Conservation (phyloP, 768 basidiomycete species). For the Hygrocybe punicea region DNA sequence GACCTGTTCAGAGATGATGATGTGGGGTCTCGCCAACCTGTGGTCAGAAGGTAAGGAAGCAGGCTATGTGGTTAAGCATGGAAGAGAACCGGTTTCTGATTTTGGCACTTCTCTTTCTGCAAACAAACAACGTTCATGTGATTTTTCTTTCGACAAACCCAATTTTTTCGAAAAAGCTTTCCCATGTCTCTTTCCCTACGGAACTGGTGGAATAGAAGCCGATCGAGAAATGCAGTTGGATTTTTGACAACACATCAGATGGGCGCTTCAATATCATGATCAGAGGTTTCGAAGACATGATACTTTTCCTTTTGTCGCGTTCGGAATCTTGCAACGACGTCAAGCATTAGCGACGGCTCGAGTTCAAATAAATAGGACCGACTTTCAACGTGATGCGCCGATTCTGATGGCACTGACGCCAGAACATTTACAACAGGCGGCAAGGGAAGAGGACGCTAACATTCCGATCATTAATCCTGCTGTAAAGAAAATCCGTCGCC, state of each 20-base stretch:
- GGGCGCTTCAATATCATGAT: slow-evolving; percentile 27
- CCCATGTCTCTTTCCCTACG: slow-evolving; percentile 15
- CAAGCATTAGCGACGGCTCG: slow-evolving; percentile 23
- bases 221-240: slow-evolving; percentile 8
- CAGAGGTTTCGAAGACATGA: slow-evolving; percentile 25
- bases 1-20: too few species aligned
- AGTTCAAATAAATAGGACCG: slow-evolving; percentile 37
- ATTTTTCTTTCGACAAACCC: too few species aligned
- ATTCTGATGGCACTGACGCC: slow-evolving; percentile 25
- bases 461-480: slow-evolving; percentile 24
- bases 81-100: neutral
- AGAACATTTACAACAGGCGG: slow-evolving; percentile 30
- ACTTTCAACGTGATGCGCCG: slow-evolving; percentile 12
- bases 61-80: slow-evolving; percentile 17
- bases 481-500: too few species aligned
- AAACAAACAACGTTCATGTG: slow-evolving; percentile 8
- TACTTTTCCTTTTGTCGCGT: slow-evolving; percentile 28
- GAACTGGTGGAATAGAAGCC: slow-evolving; percentile 11
- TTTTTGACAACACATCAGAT: slow-evolving; percentile 19
- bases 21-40: too few species aligned
- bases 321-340: slow-evolving; percentile 27
- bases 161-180: slow-evolving; percentile 12
- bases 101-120: too few species aligned
- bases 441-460: slow-evolving; percentile 30
- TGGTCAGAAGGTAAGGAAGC: too few species aligned